Conservation (phyloP, 495 filamentous ascomycete species). For the Penicillium bialowiezense region DNA sequence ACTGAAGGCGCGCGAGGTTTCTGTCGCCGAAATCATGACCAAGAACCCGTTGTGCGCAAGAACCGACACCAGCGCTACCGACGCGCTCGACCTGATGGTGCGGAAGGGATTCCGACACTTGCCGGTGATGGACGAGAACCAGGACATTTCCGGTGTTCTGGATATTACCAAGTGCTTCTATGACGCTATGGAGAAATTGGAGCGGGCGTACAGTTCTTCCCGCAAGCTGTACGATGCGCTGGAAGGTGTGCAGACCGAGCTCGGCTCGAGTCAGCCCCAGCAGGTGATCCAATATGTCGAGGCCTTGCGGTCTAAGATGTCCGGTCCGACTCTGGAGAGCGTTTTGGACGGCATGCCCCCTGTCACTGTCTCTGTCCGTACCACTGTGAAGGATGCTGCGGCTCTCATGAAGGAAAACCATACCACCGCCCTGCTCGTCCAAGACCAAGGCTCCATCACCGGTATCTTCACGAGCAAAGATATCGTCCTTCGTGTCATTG, state of each 20-base stretch:
- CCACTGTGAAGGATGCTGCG: constrained; percentile 93
- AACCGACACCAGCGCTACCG: constrained; percentile 96
- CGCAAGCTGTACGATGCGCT: constrained; percentile 94
- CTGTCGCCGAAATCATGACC: constrained; percentile 98
- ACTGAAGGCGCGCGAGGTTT: constrained; percentile 84
- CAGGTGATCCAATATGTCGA: constrained; percentile 99
- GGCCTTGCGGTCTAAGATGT: constrained; percentile 93
- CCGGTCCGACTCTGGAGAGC: constrained; percentile 91
- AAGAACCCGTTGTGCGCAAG: constrained; percentile 97
- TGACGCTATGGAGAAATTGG: constrained; percentile 99
- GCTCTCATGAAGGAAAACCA: constrained; percentile 96
- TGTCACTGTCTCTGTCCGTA: constrained; percentile 90
- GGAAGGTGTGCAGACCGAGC: constrained; percentile 97
- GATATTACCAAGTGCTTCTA: constrained; percentile 99
- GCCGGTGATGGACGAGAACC: constrained; percentile 99
- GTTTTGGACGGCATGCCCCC: constrained; percentile 90
- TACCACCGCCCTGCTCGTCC: constrained; percentile 92
- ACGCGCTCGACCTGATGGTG: constrained; percentile 97
- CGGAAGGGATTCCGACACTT: constrained; percentile 96
- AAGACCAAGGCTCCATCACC: constrained; percentile 95
- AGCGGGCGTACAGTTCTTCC: constrained; percentile 94
- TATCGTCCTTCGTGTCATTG: constrained; percentile 96
- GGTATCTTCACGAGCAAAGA: constrained; percentile 99
- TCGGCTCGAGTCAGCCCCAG: constrained; percentile 93
- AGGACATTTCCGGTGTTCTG: constrained; percentile 96